A percentile compares a stretch with the other conserved stretches of the same genome.
Conservation (phyloP, 1,284 basidiomycete species). For the Fomitopsis palustris region DNA sequence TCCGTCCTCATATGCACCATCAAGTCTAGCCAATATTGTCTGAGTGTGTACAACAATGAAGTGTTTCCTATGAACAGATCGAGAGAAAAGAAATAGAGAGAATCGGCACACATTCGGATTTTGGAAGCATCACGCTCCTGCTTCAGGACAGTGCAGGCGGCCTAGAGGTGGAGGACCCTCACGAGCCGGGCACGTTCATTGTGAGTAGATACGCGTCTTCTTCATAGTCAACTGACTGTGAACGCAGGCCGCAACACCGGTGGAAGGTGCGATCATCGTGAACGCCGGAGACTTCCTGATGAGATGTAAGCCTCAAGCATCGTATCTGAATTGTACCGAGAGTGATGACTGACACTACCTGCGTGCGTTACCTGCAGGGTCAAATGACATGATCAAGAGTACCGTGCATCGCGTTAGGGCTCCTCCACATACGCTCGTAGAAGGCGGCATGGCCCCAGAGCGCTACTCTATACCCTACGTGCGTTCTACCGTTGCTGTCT, state of each 20-base stretch:
- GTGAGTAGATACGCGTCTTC: conserved; percentile 20
- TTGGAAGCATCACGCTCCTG: conserved; percentile 52
- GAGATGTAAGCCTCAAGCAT: conserved; percentile 35
- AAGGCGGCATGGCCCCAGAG: conserved; percentile 38
- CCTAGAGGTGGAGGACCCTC: conserved; percentile 55
- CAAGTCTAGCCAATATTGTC: no score
- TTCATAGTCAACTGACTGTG: not conserved
- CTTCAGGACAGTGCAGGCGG: conserved; percentile 60
- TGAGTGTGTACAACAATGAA: no score
- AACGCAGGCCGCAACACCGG: conserved; percentile 40
- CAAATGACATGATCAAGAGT: conserved; percentile 56
- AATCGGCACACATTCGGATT: conserved; percentile 59
- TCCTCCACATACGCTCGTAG: conserved; percentile 27
- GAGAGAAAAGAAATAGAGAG: conserved; percentile 40
- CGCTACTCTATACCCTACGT: conserved; percentile 60
- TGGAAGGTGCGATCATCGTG: conserved; percentile 51
- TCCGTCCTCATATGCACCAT: conserved; percentile 10
- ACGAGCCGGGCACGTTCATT: conserved; percentile 41
- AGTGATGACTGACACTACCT: no score
- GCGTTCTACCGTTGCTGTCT: not conserved
- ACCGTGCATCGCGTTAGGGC: conserved; percentile 57
- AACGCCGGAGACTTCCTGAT: conserved; percentile 62
- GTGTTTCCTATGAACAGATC: conserved; percentile 33
- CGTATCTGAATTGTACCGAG: not conserved
- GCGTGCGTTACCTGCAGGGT: conserved; percentile 34